Conservation (phyloP, 352 stramenopile genomes). For the Globisporangium irregulare region DNA sequence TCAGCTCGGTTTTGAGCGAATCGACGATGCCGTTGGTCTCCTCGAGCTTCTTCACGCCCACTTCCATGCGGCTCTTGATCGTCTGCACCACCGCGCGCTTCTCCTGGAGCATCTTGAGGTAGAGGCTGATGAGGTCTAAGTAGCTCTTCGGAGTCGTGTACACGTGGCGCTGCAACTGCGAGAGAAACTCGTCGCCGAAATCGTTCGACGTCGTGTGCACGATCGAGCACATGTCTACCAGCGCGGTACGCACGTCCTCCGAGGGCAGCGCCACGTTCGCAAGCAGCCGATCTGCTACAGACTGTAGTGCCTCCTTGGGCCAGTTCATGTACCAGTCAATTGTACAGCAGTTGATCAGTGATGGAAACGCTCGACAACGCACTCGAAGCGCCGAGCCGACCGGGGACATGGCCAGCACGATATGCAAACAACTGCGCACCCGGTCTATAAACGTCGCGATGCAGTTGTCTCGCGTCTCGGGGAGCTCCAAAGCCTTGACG, state of each 20-base stretch:
- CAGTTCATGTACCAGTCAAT: conserved; percentile 97
- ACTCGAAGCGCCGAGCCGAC: conserved; percentile 91
- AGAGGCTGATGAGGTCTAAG: conserved; percentile 94
- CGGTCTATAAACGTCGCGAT: conserved; percentile 86
- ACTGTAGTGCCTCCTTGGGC: conserved; percentile 90
- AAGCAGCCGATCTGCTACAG: conserved; percentile 87
- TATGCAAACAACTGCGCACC: conserved; percentile 92
- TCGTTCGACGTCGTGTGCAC: conserved; percentile 92
- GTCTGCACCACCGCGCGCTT: conserved; percentile 80
- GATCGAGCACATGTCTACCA: conserved; percentile 91
- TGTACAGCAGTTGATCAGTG: conserved; percentile 95
- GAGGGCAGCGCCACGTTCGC: conserved; percentile 73
- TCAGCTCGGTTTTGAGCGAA: conserved; percentile 89
- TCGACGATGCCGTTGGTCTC: conserved; percentile 95
- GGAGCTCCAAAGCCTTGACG: conserved; percentile 82
- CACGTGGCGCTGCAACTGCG: conserved; percentile 87
- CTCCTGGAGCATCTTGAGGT: conserved; percentile 90
- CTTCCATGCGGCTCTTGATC: conserved; percentile 88
- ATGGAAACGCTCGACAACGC: conserved; percentile 92
- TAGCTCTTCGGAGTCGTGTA: conserved; percentile 98
- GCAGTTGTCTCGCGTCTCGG: conserved; percentile 92
- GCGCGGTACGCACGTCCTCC: conserved; percentile 60
- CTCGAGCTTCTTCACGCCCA: conserved; percentile 91
- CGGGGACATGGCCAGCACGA: conserved; percentile 94
- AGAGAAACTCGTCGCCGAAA: conserved; percentile 85